Evolutionary conservation across 164 flowering plant genomes (phyloP), one percentile per base, ranked within the genome.

Genomic region (Nymphaea colorata): DNA sequence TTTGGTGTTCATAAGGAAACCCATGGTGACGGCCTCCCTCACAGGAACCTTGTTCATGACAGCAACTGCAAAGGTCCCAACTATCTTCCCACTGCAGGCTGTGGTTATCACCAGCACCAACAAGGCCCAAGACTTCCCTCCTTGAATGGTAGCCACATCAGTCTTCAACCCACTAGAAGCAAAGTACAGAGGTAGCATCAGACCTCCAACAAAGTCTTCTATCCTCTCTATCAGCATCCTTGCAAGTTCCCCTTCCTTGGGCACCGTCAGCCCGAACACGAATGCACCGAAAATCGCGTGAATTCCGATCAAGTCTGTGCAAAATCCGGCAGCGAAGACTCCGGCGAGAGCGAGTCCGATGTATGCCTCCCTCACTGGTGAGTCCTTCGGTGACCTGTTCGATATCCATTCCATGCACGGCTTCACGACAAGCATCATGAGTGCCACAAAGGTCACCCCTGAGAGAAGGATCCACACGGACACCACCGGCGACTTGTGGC

Each of bases 71-170:
- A 87, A 81, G 3, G 91, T 87, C 18, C 89, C 91, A 3, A 76
- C 1, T 16, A 87, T 84, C 77, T 87, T 87, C 42, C 91, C 91
- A 0, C 71, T 76, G 62, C 87, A 85, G 2, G 82, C 84, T 6
- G 75, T 69, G 11, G 66, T 6, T 10, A 81, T 74, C 2, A 82
- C 81, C 45, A 82, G 72, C 44, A 11, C 82, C 60, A 82, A 69
- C 62, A 80, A 59, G 42, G 81, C 86, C 86, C 86, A 82, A 41
- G 84, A 66, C 66, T 71, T 59, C 10, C 17, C 72, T 12, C 86
- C 86, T 3, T 69, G 61, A 12, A 82, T 79, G 44, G 65, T 73
- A 2, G 78, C 65, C 12, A 80, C 79, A 67, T 82, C 66, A 18
- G 86, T 82, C 68, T 82, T 80, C 42, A 82, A 42, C 15, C 86